Percentiles rank a stretch among this genome's conserved stretches.
Evolutionary conservation across 2,329 filamentous ascomycete species (phyloP).

Genomic region (Metarhizium guizhouense): DNA sequence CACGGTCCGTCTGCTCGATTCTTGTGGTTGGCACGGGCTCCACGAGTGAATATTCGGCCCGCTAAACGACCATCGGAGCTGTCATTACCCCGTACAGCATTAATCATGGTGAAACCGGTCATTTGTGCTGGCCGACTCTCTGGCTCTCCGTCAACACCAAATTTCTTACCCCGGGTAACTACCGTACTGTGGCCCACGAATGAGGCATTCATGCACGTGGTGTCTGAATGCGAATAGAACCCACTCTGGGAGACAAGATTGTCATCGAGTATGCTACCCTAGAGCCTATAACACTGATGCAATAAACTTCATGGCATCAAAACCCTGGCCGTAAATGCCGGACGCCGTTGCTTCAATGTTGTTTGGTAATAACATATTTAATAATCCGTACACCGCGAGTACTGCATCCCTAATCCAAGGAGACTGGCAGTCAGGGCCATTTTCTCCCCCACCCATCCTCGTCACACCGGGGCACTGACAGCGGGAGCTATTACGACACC

Average conservation of each 20-base stretch:
- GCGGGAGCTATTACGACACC: neutral
- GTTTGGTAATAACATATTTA: neutral
- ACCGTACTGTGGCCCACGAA: neutral
- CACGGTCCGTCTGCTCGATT: neutral
- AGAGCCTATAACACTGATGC: neutral
- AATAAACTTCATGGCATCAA: neutral
- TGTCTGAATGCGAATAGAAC: neutral
- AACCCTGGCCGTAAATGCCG: neutral
- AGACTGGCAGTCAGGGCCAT: neutral
- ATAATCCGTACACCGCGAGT: neutral
- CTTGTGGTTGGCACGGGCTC: too few species aligned
- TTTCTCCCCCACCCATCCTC: neutral
- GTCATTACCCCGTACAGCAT: too few species aligned
- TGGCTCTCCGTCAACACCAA: too few species aligned
- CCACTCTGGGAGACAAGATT: neutral
- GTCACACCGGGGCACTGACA: neutral
- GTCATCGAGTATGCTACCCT: neutral
- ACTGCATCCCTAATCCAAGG: neutral
- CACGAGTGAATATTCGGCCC: neutral
- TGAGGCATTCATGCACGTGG: neutral
- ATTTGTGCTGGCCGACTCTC: neutral
- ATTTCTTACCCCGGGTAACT: neutral
- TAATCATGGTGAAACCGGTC: neutral
- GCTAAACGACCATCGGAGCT: neutral
- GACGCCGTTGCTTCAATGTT: neutral